Evolutionary conservation across 441 rosid genomes (phyloP).

Genomic region (Lepidium campestre): DNA sequence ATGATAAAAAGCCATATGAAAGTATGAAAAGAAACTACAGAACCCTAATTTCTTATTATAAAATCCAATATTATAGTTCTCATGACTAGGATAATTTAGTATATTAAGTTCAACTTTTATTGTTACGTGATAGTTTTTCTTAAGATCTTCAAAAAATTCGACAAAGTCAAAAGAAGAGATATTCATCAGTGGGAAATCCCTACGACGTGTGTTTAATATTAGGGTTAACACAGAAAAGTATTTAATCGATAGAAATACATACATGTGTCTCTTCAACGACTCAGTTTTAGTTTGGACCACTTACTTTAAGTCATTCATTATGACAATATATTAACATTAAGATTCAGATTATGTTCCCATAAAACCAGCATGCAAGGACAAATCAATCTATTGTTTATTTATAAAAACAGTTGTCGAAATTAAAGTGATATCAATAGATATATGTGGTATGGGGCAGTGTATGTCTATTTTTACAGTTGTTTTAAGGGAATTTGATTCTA

Average conservation of each 20-base stretch:
- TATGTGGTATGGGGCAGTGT: too few species aligned
- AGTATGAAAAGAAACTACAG: too few species aligned
- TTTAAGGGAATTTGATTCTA: too few species aligned
- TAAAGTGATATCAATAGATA: too few species aligned
- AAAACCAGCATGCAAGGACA: background rate
- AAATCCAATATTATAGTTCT: too few species aligned
- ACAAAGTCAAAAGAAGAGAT: background rate
- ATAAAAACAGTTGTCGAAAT: background rate
- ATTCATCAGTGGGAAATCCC: background rate
- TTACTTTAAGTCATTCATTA: slow-evolving; percentile 2
- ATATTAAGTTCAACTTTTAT: background rate
- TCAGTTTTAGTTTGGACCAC: background rate
- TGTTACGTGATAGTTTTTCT: background rate
- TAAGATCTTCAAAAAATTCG: background rate
- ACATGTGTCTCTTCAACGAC: slow-evolving; percentile 8
- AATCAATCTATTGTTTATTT: background rate
- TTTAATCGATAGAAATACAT: background rate
- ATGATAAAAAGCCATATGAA: background rate
- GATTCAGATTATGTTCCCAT: slow-evolving; percentile 25
- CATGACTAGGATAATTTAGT: background rate
- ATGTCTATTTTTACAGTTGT: too few species aligned
- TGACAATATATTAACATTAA: slow-evolving; percentile 7
- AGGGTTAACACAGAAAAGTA: background rate
- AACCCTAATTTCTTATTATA: background rate
- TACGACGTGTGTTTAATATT: background rate